phyloP scores from a whole-genome alignment of 345 rosid genomes.

The Isatis tinctoria region DNA sequence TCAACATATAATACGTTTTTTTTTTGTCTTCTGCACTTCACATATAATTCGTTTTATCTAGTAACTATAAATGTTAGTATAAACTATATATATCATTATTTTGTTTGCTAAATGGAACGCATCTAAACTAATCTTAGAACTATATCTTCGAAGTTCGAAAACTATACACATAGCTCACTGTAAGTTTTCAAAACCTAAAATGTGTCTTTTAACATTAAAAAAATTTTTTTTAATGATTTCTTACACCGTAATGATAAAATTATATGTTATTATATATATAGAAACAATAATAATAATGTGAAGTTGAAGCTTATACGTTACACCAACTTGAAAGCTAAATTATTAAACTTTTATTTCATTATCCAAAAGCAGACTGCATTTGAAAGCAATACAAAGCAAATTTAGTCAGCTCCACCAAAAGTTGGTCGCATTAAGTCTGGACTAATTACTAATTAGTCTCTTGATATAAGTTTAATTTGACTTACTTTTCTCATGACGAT shows the following conservation, averaged over 20 bases:
- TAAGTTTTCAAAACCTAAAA: not conserved
- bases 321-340: conserved; percentile 20
- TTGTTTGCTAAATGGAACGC: not conserved
- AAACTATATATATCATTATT: no score
- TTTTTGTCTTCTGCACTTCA: no score
- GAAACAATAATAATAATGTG: not conserved
- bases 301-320: conserved; percentile 25
- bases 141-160: no score
- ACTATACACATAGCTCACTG: no score
- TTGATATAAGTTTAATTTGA: conserved; percentile 14
- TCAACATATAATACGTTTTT: no score
- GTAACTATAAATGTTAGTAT: no score
- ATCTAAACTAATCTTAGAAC: no score
- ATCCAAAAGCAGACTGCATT: conserved; percentile 13
- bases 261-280: not conserved
- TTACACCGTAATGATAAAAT: not conserved
- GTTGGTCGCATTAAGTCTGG: not conserved
- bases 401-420: conserved; percentile 19
- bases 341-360: not conserved
- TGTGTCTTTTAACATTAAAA: not conserved
- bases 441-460: not conserved
- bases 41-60: no score
- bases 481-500: not conserved
- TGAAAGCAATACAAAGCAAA: conserved; percentile 25
- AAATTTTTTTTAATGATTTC: not conserved